Conservation (phyloP, 768 basidiomycete genomes). For the Podaxis sp. region DNA sequence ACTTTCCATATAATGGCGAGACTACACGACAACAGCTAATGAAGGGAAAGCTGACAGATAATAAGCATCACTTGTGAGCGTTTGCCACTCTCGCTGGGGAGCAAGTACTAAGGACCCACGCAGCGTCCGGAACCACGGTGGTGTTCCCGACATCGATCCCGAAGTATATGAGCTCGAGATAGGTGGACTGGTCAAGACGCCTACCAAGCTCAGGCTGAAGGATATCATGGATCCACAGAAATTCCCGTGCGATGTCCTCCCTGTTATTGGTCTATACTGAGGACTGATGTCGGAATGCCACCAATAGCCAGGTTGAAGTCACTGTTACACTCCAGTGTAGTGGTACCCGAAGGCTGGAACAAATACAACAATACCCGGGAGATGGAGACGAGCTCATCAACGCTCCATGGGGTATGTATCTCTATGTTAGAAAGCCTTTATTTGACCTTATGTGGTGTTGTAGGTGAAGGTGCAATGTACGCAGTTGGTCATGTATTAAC, state of each 20-base stretch:
- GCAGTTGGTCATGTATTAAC: constrained; percentile 1
- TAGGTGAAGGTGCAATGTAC: constrained; percentile 49
- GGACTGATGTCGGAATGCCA: background rate
- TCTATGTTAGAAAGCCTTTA: background rate
- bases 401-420: constrained; percentile 42
- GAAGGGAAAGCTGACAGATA: constrained; percentile 44
- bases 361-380: constrained; percentile 50
- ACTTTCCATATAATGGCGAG: constrained; percentile 59
- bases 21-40: constrained; percentile 42
- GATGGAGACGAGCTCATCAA: constrained; percentile 54
- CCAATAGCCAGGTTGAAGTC: constrained; percentile 41
- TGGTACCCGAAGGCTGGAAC: constrained; percentile 51
- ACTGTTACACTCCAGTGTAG: constrained; percentile 57
- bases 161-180: constrained; percentile 49
- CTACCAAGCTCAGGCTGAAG: constrained; percentile 41
- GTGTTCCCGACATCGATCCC: constrained; percentile 47
- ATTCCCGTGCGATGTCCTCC: constrained; percentile 38
- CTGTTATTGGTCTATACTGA: background rate
- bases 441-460: background rate
- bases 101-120: background rate
- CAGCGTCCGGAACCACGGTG: constrained; percentile 55
- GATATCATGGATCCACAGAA: constrained; percentile 46
- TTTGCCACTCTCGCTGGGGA: background rate
- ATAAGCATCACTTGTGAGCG: constrained; percentile 48
- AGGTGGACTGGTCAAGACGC: constrained; percentile 46